phyloP scores from a whole-genome alignment of 192 early-diverging fungal genomes.

The Rhizophagus clarus region DNA sequence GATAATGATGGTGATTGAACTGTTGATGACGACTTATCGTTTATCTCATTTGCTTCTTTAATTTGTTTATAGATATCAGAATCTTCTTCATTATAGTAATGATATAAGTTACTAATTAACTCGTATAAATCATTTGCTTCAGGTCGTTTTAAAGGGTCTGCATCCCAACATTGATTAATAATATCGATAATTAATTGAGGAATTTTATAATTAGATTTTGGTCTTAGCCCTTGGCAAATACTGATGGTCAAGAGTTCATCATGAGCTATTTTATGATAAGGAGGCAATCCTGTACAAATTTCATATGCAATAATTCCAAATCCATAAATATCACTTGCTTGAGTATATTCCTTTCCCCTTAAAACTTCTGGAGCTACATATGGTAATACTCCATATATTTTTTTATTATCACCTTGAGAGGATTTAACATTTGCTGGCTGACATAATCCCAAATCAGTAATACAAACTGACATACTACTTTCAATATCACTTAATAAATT shows the following conservation, averaged over 20 bases:
- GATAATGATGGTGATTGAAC: too few species aligned
- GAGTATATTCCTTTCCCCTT: background rate
- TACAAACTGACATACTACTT: background rate
- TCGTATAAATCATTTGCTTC: background rate
- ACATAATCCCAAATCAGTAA: constrained; percentile 9
- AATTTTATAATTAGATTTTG: background rate
- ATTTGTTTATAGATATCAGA: too few species aligned
- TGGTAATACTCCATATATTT: constrained; percentile 11
- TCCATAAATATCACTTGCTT: constrained; percentile 9
- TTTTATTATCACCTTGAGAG: background rate
- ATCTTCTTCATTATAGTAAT: too few species aligned
- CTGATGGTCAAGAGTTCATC: background rate
- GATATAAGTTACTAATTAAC: too few species aligned
- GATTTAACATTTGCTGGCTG: background rate
- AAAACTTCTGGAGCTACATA: constrained; percentile 15
- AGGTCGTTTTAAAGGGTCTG: background rate
- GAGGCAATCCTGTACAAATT: background rate
- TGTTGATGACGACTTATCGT: too few species aligned
- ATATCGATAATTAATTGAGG: constrained; percentile 4
- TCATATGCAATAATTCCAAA: constrained; percentile 16
- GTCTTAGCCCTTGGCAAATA: constrained; percentile 6
- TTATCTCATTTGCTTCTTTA: too few species aligned
- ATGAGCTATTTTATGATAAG: background rate
- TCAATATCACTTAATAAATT: background rate
- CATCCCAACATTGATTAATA: background rate